Evolutionary conservation across 371 early-diverging fungal genomes (phyloP), one percentile per base, ranked within the genome.

Genomic region (Rhizomucor pusillus): DNA sequence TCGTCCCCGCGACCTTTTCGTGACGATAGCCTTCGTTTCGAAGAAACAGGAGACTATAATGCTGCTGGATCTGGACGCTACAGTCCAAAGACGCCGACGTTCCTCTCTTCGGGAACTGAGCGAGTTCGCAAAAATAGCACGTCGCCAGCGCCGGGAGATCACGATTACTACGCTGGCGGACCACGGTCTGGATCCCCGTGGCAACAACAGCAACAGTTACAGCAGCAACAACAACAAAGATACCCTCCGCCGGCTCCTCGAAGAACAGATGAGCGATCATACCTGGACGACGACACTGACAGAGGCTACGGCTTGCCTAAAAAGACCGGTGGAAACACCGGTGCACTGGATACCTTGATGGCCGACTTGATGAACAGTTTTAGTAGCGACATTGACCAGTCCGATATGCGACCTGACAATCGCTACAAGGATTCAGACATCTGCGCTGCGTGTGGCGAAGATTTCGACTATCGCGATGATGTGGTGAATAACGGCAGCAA

Each of bases 381-480:
- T 14, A 54, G 56, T 16, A 53, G 54, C 18, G 54, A 59, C 22
- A 54, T 53, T 16, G 23, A 59, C 45, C 50, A 53, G 7, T 36
- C 43, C 29, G 43, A 55, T 13, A 43, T 18, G 34, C 45, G 61
- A 46, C 56, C 52, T 34, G 47, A 46, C 33, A 45, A 54, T 35
- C 24, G 16, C 23, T 20, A 44, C 18, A 33, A 51, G 6, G 29
- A 57, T 18, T 34, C 47, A 20, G 41, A 64, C 52, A 22, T 41
- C 44, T 60, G 66, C 47, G 12, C 43, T 41, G 54, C 16, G 5
- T 67, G 73, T 66, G 55, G 56, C 14, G 72, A 68, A 47, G 73
- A 77, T 35, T 67, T 67, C 47, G 74, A 75, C 54, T 71, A 68
- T 46, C 59, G 72, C 40, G 77, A 74, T 47, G 71, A 69, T 54